phyloP scores from a whole-genome alignment of 306 rosid species.

The Casuarina equisetifolia region DNA sequence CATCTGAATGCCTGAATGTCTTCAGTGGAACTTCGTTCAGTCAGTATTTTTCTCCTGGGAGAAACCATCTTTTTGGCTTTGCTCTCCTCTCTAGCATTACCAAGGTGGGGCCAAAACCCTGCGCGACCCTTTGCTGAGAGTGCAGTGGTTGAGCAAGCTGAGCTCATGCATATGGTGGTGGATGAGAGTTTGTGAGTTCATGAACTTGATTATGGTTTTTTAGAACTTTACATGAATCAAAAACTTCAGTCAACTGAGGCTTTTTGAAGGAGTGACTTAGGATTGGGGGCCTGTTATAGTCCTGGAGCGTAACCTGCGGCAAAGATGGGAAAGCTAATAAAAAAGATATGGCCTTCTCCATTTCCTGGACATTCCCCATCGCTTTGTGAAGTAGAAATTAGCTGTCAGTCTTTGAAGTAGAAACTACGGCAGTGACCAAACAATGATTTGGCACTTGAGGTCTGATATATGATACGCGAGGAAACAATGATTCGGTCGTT shows the following conservation, averaged over 20 bases:
- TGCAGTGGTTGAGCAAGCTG: neutral
- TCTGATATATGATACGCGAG: too few species aligned
- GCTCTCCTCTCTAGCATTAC: neutral
- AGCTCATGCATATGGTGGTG: neutral
- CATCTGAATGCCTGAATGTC: neutral
- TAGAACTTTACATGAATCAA: neutral
- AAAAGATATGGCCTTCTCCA: too few species aligned
- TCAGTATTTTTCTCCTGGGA: neutral
- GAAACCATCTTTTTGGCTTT: neutral
- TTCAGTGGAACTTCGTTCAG: neutral
- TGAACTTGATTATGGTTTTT: neutral
- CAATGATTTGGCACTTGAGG: too few species aligned
- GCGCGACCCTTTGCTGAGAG: neutral
- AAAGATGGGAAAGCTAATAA: too few species aligned
- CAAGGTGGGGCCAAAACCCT: neutral
- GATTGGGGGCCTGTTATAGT: too few species aligned
- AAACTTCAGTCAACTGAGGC: neutral
- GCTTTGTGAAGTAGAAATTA: too few species aligned
- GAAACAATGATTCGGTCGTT: too few species aligned
- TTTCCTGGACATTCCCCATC: too few species aligned
- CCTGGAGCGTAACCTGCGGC: too few species aligned
- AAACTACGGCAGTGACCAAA: too few species aligned
- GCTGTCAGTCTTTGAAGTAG: too few species aligned
- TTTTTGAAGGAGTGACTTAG: too few species aligned
- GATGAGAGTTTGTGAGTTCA: neutral